A percentile compares a stretch with the other conserved stretches of the same genome.
These are phyloP conservation scores for Ascobolus immersus DNA, from an alignment of 495 filamentous ascomycete genomes.

Conservation along the genomic window DNA sequence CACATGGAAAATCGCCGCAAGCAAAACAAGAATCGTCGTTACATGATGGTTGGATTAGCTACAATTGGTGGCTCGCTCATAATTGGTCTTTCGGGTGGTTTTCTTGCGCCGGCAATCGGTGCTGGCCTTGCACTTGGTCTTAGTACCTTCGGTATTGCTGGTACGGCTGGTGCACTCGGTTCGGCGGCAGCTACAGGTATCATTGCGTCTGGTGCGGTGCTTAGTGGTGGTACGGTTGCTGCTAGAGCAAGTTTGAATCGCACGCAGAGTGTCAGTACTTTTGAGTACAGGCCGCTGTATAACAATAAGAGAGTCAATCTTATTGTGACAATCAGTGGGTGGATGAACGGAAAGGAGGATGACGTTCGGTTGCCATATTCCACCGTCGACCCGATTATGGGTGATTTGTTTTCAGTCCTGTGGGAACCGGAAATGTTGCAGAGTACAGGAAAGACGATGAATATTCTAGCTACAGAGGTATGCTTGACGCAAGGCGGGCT, in stretches of 20 bases:
- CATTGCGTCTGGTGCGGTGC: slow-evolving; percentile 72
- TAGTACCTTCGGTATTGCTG: slow-evolving; percentile 76
- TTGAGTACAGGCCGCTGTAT: slow-evolving; percentile 86
- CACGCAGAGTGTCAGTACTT: slow-evolving; percentile 76
- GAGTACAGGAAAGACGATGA: slow-evolving; percentile 93
- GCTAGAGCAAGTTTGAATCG: slow-evolving; percentile 60
- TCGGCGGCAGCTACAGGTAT: slow-evolving; percentile 80
- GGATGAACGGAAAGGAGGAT: slow-evolving; percentile 96
- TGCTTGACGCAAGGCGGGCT: slow-evolving; percentile 13
- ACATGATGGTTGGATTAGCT: slow-evolving; percentile 88
- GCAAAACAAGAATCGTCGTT: slow-evolving; percentile 47
- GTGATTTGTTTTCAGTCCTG: slow-evolving; percentile 84
- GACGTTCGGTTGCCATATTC: slow-evolving; percentile 87
- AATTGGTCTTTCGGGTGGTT: slow-evolving; percentile 79
- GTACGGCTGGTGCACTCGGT: slow-evolving; percentile 69
- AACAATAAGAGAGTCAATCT: slow-evolving; percentile 95
- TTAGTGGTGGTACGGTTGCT: slow-evolving; percentile 65
- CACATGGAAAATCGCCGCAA: slow-evolving; percentile 79
- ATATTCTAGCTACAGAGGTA: slow-evolving; percentile 93
- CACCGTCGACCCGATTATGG: slow-evolving; percentile 93
- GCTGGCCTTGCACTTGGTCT: slow-evolving; percentile 86
- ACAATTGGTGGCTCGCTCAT: slow-evolving; percentile 89
- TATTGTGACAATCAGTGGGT: slow-evolving; percentile 85
- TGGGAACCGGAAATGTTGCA: slow-evolving; percentile 98
- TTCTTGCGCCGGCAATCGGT: slow-evolving; percentile 83